phyloP scores from a whole-genome alignment of 176 grass and related monocot species.

The Zoysia pacifica region DNA sequence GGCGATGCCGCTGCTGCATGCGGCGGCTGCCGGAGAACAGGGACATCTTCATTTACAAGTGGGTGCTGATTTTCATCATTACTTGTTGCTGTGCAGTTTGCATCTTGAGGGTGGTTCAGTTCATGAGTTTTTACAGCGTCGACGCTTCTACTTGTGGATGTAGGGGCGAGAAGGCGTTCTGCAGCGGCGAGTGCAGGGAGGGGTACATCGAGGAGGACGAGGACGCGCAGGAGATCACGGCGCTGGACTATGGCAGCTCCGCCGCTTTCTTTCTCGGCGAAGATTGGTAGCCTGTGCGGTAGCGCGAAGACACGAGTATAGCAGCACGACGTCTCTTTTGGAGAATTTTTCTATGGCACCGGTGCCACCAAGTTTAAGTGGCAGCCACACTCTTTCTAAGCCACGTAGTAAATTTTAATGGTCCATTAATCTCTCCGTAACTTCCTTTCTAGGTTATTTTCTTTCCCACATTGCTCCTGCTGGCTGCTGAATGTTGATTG shows the following conservation, averaged over 20 bases:
- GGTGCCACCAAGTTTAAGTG: too few species aligned
- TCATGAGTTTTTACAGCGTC: background rate
- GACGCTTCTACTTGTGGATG: background rate
- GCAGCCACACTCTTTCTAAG: too few species aligned
- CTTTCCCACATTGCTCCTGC: too few species aligned
- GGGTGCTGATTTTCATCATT: conserved; percentile 1
- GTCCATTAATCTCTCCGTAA: too few species aligned
- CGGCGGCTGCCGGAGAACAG: conserved; percentile 55
- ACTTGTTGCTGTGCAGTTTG: background rate
- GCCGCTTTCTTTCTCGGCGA: background rate
- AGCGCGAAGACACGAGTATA: too few species aligned
- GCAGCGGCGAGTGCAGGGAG: conserved; percentile 78
- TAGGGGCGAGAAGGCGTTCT: conserved; percentile 89
- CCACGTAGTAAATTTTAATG: too few species aligned
- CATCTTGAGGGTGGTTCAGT: background rate
- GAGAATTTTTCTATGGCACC: too few species aligned
- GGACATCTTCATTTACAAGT: conserved; percentile 86
- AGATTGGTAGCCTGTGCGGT: conserved; percentile 13
- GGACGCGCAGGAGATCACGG: conserved; percentile 30
- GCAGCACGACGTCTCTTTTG: too few species aligned
- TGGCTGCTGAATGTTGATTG: too few species aligned
- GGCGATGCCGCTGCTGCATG: conserved; percentile 65
- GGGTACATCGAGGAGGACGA: conserved; percentile 66
- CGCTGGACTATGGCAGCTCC: conserved; percentile 34
- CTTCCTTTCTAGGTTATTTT: too few species aligned